Evolutionary conservation across 106 monocot species (phyloP), one percentile per base, ranked within the genome.

Genomic region (Dendrobium officinale): DNA sequence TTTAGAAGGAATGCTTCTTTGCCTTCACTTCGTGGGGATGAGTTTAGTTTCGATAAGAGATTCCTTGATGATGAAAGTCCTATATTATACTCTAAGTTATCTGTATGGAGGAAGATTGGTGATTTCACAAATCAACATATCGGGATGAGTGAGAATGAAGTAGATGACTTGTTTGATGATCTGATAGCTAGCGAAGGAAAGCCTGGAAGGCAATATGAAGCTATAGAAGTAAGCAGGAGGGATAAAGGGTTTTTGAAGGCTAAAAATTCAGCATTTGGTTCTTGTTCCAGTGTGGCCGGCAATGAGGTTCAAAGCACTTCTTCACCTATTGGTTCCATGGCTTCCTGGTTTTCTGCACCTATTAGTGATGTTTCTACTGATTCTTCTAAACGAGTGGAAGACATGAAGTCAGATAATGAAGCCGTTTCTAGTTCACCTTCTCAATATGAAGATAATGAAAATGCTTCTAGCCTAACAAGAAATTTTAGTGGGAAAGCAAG

Each of bases 1-100:
- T 43, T 81, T 67, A 86, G 85, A 74, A 92, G 85, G 49, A 89
- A 84, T 64, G 79, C 77, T 73, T 94, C 92, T 42, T 80, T 89
- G 0, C 89, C 90, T 27, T 75, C 81, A 55, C 74, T 90, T 55
- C 37, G 78, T 13, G 22, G 83, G 11, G 79, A 77, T 11, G 49
- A 85, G 10, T 80, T 91, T 19, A 80, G 45, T 42, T 73, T 41
- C 37, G 91, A 87, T 55, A 88, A 82, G 43, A 88, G 81, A 33
- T 55, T 41, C 11, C 66, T 73, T 43, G 68, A 80, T 45, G 79
- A 80, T 77, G 78, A 77, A 4, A 75, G 17, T 42, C 31, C 66
- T 44, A 43, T 27, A 19, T 22, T 19, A 15, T 44, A 64, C 44
- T 29, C 75, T 72, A 42, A 42, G 55, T 26, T 72, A 67, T 26